Evolutionary conservation across 208 protist species (phyloP), one percentile per base, ranked within the genome.

Genomic region (Leishmania arabica): DNA sequence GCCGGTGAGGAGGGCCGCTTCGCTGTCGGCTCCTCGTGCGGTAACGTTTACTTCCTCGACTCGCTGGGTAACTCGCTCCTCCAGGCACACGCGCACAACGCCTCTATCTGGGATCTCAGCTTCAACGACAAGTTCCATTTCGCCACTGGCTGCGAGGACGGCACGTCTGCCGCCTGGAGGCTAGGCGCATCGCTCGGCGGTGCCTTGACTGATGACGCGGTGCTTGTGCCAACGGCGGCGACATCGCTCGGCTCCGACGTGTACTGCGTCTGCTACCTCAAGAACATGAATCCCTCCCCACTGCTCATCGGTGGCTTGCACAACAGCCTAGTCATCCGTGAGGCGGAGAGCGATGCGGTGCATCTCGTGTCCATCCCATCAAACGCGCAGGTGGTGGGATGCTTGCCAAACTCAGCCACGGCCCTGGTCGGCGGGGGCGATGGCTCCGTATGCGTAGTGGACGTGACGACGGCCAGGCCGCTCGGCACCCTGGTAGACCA

Each of bases 1-100:
- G 93, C 90, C 37, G 91, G 89, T 11, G 91, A 91, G 73, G 65
- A 78, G 6, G 90, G 90, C 40, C 93, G 91, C 75, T 93, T 93
- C 84, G 93, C 93, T 7, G 89, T 97, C 27, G 91, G 93, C 77
- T 95, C 90, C 9, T 92, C 89, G 27, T 85, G 90, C 78, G 93
- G 93, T 69, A 95, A 97, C 79, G 85, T 97, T 8, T 97, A 97
- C 90, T 95, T 97, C 78, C 73, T 97, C 7, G 93, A 97, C 75
- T 82, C 84, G 11, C 84, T 93, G 19, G 93, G 93, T 9, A 93
- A 94, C 78, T 94, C 93, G 31, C 86, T 97, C n/a, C 81, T 97
- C 66, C 91, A 95, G 82, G 87, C 91, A 3, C 93, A 97, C 86
- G 89, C 84, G 6, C 93, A 97, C 84, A 88, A 94, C 60, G 84